Percentiles rank a stretch among this genome's conserved stretches.
phyloP scores from a whole-genome alignment of 495 filamentous ascomycete genomes.

The Aspergillus heteromorphus region DNA sequence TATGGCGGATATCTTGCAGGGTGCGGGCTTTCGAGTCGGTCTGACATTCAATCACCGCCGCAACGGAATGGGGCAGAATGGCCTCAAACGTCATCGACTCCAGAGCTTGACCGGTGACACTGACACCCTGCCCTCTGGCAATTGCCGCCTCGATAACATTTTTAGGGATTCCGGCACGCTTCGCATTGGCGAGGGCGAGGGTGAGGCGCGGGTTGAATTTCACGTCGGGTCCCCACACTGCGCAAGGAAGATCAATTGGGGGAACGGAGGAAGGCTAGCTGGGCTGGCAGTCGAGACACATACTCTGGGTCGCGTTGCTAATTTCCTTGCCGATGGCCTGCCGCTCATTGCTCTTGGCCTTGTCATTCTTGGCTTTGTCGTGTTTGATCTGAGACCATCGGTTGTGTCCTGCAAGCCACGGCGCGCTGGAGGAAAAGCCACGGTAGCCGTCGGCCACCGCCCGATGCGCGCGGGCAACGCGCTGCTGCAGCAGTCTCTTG shows the following conservation, averaged over 20 bases:
- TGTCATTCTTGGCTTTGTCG: conserved; percentile 80
- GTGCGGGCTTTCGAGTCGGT: conserved; percentile 74
- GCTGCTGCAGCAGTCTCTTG: conserved; percentile 12
- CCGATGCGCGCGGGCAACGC: conserved; percentile 1
- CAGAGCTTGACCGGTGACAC: conserved; percentile 61
- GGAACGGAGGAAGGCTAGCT: neutral
- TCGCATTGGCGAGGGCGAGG: conserved; percentile 66
- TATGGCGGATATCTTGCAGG: conserved; percentile 61
- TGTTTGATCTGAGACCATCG: conserved; percentile 95
- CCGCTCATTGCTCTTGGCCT: conserved; percentile 46
- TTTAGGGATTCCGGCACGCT: conserved; percentile 83
- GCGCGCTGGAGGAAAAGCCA: conserved; percentile 47
- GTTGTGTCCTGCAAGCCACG: conserved; percentile 66
- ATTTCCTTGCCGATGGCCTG: conserved; percentile 49
- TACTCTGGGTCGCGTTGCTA: conserved; percentile 50
- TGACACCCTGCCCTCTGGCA: conserved; percentile 78
- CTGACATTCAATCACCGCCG: conserved; percentile 74
- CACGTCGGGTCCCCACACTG: conserved; percentile 63
- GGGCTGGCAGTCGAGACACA: conserved; percentile 10
- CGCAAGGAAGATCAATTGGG: neutral
- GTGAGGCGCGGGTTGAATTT: conserved; percentile 69
- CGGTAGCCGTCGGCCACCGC: conserved; percentile 20
- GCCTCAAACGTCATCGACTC: conserved; percentile 77
- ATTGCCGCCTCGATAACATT: conserved; percentile 76
- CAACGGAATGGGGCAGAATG: conserved; percentile 71